Evolutionary conservation across 1,139 yeast genomes (phyloP), one percentile per base, ranked within the genome.

Genomic region (Pichia sp.): DNA sequence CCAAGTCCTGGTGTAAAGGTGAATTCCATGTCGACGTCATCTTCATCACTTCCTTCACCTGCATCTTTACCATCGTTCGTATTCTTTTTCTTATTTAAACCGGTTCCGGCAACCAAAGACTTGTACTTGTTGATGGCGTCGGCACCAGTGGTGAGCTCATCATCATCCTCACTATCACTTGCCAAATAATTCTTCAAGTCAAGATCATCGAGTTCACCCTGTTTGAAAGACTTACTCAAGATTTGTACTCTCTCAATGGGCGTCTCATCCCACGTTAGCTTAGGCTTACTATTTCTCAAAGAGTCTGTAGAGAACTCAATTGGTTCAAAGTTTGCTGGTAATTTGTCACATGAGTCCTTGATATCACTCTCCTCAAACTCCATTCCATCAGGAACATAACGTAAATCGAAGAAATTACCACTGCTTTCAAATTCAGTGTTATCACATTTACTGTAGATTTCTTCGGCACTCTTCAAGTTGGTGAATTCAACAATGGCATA

Each of bases 231-330:
- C 49, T 80, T 76, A 14, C 83, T 72, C 1, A 96, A 75, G 37
- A 88, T 60, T 39, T 83, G 77, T n/a, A 77, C 60, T 56, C 98
- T 74, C 52, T 87, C 96, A 42, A 77, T 80, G 4, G 98, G 98
- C 0, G 97, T 93, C 60, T 91, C 97, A 59, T 93, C 99, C 97
- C 97, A 88, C 0, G 96, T 87, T 46, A 88, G 68, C 55, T 85
- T 85, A 32, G 88, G 96, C 53, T 86, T 87, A 12, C 96, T 86
- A 56, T 86, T 95, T 55, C 87, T 95, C 41, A 88, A 68, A 1
- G 96, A 96, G 59, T 85, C 96, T 3, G 96, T 93, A 24, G 85
- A 85, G 60, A 91, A 93, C 11, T 78, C 71, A 37, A 67, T 68
- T n/a, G 98, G 98, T 49, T 75, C 78, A 59, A 91, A 93, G 35